Evolutionary conservation across 805 yeast genomes (phyloP).

Genomic region (Saccharomycopsis fermentans): DNA sequence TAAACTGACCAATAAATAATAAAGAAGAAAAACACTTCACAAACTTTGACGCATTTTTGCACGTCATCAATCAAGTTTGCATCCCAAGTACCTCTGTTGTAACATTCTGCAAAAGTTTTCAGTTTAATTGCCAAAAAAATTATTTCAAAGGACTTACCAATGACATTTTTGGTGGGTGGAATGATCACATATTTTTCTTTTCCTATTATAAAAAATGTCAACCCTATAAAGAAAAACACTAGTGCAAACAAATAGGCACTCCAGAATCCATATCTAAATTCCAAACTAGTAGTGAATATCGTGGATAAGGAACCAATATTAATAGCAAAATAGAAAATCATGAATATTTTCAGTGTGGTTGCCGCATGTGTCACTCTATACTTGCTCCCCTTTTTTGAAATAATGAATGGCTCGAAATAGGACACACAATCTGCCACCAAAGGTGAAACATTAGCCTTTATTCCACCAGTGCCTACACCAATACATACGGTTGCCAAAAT

Average conservation of each 20-base stretch:
- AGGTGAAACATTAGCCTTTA: constrained; percentile 38
- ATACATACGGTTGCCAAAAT: constrained; percentile 45
- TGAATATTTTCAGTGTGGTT: constrained; percentile 26
- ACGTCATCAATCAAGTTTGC: constrained; percentile 53
- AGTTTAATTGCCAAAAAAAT: constrained; percentile 30
- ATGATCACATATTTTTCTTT: constrained; percentile 23
- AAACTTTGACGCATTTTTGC: constrained; percentile 50
- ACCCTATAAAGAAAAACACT: constrained; percentile 43
- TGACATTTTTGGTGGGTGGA: constrained; percentile 35
- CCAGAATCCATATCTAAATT: constrained; percentile 45
- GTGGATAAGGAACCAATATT: constrained; percentile 46
- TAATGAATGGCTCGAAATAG: constrained; percentile 30
- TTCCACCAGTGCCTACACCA: constrained; percentile 53
- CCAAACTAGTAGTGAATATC: constrained; percentile 42
- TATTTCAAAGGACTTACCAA: constrained; percentile 35
- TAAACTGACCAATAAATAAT: constrained; percentile 10
- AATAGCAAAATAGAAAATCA: constrained; percentile 45
- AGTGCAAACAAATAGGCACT: constrained; percentile 41
- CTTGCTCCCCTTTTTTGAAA: constrained; percentile 37
- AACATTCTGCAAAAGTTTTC: background rate
- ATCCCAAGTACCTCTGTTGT: constrained; percentile 26
- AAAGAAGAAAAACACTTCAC: constrained; percentile 26
- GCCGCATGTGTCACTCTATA: constrained; percentile 7
- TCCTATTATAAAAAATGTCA: constrained; percentile 34
- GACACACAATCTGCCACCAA: constrained; percentile 4